These are phyloP conservation scores for Mortierella sp. DNA, from an alignment of 371 early-diverging fungal species.

Conservation along the genomic window DNA sequence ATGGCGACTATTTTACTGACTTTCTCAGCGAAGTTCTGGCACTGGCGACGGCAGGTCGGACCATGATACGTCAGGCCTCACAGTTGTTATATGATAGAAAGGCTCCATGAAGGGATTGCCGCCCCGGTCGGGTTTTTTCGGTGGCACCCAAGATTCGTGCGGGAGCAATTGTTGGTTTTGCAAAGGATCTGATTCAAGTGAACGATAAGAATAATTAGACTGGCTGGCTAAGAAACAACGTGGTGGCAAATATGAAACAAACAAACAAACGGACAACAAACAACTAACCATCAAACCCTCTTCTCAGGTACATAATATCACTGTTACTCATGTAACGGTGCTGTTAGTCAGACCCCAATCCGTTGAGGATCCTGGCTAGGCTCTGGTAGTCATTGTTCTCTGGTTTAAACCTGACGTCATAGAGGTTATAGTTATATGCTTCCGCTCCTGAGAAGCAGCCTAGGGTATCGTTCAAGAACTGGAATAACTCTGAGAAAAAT, in stretches of 20 bases:
- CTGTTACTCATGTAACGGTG: not conserved
- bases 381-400: not conserved
- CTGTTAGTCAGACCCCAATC: not conserved
- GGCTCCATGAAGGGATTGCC: no score
- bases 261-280: not conserved
- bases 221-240: no score
- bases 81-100: no score
- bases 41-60: no score
- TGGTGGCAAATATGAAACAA: not conserved
- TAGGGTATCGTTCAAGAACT: slow-evolving; percentile 7
- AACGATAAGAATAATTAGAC: not conserved
- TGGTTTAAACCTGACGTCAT: not conserved
- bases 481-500: not conserved
- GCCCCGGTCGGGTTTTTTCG: no score
- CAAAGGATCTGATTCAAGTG: not conserved
- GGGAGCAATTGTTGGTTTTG: no score
- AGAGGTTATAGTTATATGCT: not conserved
- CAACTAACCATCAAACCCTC: slow-evolving; percentile 9
- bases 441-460: slow-evolving; percentile 15
- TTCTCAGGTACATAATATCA: slow-evolving; percentile 6
- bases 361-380: not conserved
- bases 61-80: no score
- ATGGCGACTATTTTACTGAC: no score
- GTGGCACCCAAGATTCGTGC: no score
- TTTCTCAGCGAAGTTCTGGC: no score